Percentiles rank a stretch among this genome's conserved stretches.
phyloP scores from a whole-genome alignment of 257 asterid species.

The Ballota nigra region DNA sequence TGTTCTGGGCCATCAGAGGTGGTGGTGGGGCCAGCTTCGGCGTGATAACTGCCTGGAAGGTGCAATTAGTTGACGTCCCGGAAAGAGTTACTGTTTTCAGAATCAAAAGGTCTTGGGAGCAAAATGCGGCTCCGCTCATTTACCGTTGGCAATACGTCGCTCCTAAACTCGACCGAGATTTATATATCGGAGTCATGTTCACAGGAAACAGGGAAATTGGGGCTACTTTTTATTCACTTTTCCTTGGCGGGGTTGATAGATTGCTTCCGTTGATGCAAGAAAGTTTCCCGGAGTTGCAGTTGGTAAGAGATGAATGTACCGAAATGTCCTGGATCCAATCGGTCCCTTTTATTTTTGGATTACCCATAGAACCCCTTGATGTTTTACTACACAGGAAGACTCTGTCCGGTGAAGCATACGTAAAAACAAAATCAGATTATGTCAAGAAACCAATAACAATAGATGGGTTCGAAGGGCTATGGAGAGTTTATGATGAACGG shows the following conservation, averaged over 20 bases:
- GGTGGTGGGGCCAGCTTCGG: constrained; percentile 5
- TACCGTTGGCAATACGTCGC: background rate
- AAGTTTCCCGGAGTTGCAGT: too few species aligned
- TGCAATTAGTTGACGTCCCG: background rate
- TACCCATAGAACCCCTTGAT: background rate
- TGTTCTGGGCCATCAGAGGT: too few species aligned
- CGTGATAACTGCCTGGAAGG: background rate
- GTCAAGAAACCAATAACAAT: background rate
- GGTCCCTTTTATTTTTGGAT: background rate
- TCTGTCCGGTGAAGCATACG: background rate
- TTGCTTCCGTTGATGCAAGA: background rate
- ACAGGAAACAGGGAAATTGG: background rate
- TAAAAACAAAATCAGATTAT: background rate
- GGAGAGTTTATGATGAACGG: background rate
- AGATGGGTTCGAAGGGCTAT: background rate
- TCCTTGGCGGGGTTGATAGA: background rate
- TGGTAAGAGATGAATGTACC: background rate
- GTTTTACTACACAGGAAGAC: background rate
- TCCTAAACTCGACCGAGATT: background rate
- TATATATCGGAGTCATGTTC: background rate
- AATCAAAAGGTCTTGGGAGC: background rate
- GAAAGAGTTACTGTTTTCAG: background rate
- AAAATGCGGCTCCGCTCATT: background rate
- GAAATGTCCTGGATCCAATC: background rate
- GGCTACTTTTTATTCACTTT: background rate